Evolutionary conservation across 306 rosid species (phyloP).

Genomic region (Arachis stenosperma): DNA sequence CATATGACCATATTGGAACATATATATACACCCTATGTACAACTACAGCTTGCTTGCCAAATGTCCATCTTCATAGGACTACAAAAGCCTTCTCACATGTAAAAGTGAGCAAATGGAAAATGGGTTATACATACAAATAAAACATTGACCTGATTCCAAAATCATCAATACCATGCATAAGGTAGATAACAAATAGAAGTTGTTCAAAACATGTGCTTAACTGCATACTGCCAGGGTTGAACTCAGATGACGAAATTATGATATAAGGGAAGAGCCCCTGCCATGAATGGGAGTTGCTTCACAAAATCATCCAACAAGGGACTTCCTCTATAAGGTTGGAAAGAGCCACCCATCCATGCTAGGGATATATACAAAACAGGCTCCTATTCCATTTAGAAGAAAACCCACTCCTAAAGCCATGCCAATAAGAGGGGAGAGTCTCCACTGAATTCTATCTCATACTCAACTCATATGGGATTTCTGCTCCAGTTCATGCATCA

Average conservation of each 20-base stretch:
- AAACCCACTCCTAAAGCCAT: conserved; percentile 12
- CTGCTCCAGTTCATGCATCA: conserved; percentile 29
- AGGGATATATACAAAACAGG: conserved; percentile 7
- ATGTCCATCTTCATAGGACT: conserved; percentile 3
- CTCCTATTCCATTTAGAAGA: conserved; percentile 22
- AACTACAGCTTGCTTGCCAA: conserved; percentile 20
- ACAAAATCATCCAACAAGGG: conserved; percentile 25
- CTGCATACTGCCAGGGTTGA: conserved; percentile 2
- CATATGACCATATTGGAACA: conserved; percentile 25
- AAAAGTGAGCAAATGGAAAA: conserved; percentile 9
- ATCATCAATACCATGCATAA: conserved; percentile 6
- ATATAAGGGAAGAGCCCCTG: conserved; percentile 10
- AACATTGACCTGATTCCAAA: conserved; percentile 23
- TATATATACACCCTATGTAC: not conserved
- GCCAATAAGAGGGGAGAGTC: conserved; percentile 8
- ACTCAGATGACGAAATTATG: conserved; percentile 13
- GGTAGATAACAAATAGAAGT: not conserved
- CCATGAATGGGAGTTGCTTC: conserved; percentile 10
- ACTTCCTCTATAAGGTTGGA: conserved; percentile 30
- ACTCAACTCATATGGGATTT: conserved; percentile 16
- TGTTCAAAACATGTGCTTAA: not conserved
- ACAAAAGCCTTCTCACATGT: conserved; percentile 24
- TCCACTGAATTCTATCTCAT: conserved; percentile 13
- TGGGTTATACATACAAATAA: conserved; percentile 11
- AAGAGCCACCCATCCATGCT: conserved; percentile 22